These are phyloP conservation scores for Ceriops tagal DNA, from an alignment of 345 rosid genomes.

Conservation along the genomic window DNA sequence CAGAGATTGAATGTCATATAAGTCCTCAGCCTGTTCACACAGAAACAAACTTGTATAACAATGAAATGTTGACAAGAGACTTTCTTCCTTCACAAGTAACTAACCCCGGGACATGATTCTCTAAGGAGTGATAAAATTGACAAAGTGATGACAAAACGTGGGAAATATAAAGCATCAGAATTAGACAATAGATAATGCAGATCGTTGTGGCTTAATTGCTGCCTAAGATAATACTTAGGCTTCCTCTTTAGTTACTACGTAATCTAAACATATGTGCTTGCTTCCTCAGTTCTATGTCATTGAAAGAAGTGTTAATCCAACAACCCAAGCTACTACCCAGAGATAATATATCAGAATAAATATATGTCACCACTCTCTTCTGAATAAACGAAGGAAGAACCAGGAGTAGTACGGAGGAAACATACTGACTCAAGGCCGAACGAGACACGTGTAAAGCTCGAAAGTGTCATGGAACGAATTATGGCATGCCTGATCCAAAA, in stretches of 20 bases:
- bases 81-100: not conserved
- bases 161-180: not conserved
- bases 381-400: slow-evolving; percentile 2
- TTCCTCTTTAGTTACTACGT: not conserved
- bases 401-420: slow-evolving; percentile 11
- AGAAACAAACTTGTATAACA: too few relatives aligned
- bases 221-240: not conserved
- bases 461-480: slow-evolving; percentile 76
- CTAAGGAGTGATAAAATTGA: too few relatives aligned
- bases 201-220: not conserved
- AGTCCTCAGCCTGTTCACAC: not conserved
- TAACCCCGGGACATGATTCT: not conserved
- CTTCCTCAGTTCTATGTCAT: not conserved
- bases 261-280: not conserved
- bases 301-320: not conserved
- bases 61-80: not conserved
- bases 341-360: not conserved
- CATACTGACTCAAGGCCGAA: slow-evolving; percentile 91
- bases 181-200: not conserved
- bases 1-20: slow-evolving; percentile 5
- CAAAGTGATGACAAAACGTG: not conserved
- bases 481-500: slow-evolving; percentile 97
- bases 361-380: slow-evolving; percentile 1
- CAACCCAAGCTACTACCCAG: not conserved
- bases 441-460: slow-evolving; percentile 79